A percentile compares a stretch with the other conserved stretches of the same genome.
Evolutionary conservation across 2,329 filamentous ascomycete species (phyloP).

Genomic region (Fusarium tricinctum): DNA sequence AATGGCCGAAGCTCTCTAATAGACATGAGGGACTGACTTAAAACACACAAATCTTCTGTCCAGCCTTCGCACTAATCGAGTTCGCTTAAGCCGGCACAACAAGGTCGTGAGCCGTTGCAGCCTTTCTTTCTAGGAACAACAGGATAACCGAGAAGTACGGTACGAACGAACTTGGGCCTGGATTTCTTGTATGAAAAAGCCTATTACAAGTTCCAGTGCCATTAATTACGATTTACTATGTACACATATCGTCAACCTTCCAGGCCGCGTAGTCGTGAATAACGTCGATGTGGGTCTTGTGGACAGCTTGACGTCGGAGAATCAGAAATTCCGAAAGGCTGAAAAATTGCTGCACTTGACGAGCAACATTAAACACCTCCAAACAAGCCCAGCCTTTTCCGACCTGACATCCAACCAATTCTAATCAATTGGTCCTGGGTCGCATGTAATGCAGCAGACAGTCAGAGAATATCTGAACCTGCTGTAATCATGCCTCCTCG

Average conservation of each 20-base stretch:
- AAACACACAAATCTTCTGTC: not conserved
- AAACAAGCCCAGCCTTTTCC: slow-evolving; percentile 26
- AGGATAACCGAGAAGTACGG: too few relatives aligned
- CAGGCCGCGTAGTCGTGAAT: too few relatives aligned
- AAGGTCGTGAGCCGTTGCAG: not conserved
- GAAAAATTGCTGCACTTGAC: slow-evolving; percentile 45
- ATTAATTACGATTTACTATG: not conserved
- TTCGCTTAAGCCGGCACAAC: too few relatives aligned
- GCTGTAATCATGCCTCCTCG: slow-evolving; percentile 53
- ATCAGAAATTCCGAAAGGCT: slow-evolving; percentile 32
- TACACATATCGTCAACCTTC: too few relatives aligned
- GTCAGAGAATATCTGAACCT: slow-evolving; percentile 36
- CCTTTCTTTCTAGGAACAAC: too few relatives aligned
- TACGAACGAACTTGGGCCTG: too few relatives aligned
- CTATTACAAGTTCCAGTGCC: not conserved
- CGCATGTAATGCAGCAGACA: slow-evolving; percentile 46
- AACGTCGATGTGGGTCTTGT: not conserved
- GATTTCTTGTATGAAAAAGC: too few relatives aligned
- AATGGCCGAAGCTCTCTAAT: not conserved
- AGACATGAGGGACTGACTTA: not conserved
- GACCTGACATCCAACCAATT: slow-evolving; percentile 43
- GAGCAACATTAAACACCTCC: slow-evolving; percentile 24
- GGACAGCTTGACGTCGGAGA: slow-evolving; percentile 2
- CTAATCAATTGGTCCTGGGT: slow-evolving; percentile 45
- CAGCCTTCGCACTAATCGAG: too few relatives aligned